Base-by-base conservation (phyloP, 2,329 filamentous ascomycete genomes). In the Alternaria sp. region DNA sequence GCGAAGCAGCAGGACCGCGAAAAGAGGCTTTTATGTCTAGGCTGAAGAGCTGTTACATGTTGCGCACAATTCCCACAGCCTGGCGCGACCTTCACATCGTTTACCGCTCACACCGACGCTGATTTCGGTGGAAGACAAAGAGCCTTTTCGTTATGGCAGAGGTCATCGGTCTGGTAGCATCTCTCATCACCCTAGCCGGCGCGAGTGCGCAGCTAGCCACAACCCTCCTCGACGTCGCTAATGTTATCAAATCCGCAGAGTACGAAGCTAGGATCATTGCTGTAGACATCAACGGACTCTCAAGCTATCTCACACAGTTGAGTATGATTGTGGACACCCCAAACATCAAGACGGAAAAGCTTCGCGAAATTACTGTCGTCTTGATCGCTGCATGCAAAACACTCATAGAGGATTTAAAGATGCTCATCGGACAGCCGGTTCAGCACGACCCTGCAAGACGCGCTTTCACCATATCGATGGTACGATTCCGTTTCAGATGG, bases 371-470 rank as follows among this genome's bases (percentile, higher is more conserved):
- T 0, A 40, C 36, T 1, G 36, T 40, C 36, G 15, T 40, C n/a
- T 40, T 40, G 9, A 40, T 40, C n/a, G 15, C 8, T 1, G 36
- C 36, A 17, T 40, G 36, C n/a, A 1, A 6, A 11, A 40, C 36
- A 0, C 36, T 40, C 5, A 40, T 40, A 5, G 36, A 40, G 3
- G 36, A 40, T 3, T 3, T 40, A 0, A 40, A 3, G 5, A 40
- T 40, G 36, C 36, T 40, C 1, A 40, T 40, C 5, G 36, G 36
- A 6, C 9, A 40, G 36, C 36, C 36, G 1, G n/a, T 40, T 3
- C 36, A 40, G 1, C 15, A 11, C 0, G n/a, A 40, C 0, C 15
- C 36, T 9, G 0, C n/a, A 17, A 0, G 36, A 5, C 36, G 15
- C 3, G 36, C n/a, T 17, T 40, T 40, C 36, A 40, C n/a, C n/a